phyloP scores from a whole-genome alignment of 345 rosid species.

The Euphorbia tirucalli region DNA sequence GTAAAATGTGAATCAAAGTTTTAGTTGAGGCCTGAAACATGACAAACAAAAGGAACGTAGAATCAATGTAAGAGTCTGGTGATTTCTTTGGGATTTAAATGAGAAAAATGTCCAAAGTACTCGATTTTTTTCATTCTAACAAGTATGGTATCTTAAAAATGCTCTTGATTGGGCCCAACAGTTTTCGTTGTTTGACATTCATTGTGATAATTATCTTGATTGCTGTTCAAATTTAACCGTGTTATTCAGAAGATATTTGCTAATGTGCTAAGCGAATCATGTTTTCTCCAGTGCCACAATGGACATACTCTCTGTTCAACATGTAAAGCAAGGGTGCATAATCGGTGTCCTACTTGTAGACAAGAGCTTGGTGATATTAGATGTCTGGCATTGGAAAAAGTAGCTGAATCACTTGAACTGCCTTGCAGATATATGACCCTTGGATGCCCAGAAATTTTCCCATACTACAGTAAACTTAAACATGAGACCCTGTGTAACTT shows the following conservation, averaged over 20 bases:
- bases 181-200: background rate
- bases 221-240: background rate
- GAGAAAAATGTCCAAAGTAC: background rate
- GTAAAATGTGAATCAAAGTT: background rate
- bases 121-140: background rate
- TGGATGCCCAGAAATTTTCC: conserved; percentile 92
- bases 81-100: background rate
- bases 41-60: background rate
- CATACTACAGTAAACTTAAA: conserved; percentile 91
- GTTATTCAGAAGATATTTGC: background rate
- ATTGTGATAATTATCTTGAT: background rate
- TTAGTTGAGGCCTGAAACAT: background rate
- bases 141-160: background rate
- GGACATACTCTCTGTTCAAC: conserved; percentile 96
- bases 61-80: background rate
- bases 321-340: conserved; percentile 85
- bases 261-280: background rate
- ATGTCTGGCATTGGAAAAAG: conserved; percentile 88
- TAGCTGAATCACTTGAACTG: conserved; percentile 87
- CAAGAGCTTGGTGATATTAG: conserved; percentile 99
- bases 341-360: conserved; percentile 93
- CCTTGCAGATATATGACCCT: conserved; percentile 77
- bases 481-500: conserved; percentile 85
- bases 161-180: background rate
- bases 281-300: conserved; percentile 77